Base-by-base conservation (phyloP, 2,329 filamentous ascomycete species). In the Sporothrix luriei region DNA sequence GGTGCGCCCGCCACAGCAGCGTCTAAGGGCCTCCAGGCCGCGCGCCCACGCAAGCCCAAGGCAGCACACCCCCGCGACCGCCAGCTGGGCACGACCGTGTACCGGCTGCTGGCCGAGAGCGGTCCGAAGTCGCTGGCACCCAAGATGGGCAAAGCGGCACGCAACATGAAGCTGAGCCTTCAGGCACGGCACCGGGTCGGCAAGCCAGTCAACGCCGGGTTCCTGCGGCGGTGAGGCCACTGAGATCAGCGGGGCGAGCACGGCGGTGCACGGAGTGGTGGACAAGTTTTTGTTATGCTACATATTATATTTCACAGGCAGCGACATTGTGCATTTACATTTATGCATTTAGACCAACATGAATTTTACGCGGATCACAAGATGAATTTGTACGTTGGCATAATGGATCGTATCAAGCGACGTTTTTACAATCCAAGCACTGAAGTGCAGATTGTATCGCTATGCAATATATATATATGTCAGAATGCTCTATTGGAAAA, bases 41-140 rank as follows among this genome's bases (percentile, higher is more conserved):
- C 52, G 5, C 40, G 38, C 55, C 43, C 62, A 14, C 40, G 49
- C 62, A 84, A 40, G 75, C 79, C 13, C 77, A 69, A 68, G 48
- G 67, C 77, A 69, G 67, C 77, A 69, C 78, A 77, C 16, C 81
- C 82, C 10, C 78, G 77, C 57, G 86, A 88, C 74, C 78, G 82
- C 74, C 77, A 79, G 65, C 77, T 86, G n/a, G 85, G 85, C 2
- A 78, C 81, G 14, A 88, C 86, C 2, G 81, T 85, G 66, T 88
- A 85, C 74, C 79, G 86, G 24, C 82, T 83, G 38, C 73, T 87
- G 71, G 77, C 78, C 6, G 79, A 79, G 68, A 79, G 79, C 74
- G 77, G 76, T n/a, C 83, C 86, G 69, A 74, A 76, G 73, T 79
- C 79, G 69, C 77, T 87, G 73, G 82, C 84, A 67, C 86, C 85